These are phyloP conservation scores for Phytopythium chamaehyphon DNA, from an alignment of 352 stramenopile species.

Conservation along the genomic window DNA sequence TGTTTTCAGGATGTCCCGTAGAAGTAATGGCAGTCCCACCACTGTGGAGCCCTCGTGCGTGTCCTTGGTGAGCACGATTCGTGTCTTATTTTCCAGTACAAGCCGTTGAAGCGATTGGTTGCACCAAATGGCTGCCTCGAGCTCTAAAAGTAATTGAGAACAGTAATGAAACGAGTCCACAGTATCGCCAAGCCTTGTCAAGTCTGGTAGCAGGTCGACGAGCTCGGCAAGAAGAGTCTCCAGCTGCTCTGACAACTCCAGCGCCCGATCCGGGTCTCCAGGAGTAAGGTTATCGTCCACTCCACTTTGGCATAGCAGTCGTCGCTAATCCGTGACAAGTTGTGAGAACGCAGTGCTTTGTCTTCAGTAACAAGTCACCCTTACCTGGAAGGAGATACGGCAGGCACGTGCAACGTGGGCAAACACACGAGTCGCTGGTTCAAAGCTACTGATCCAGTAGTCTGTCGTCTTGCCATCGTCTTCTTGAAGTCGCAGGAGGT, in stretches of 20 bases:
- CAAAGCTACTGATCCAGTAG: constrained; percentile 58
- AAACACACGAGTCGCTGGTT: constrained; percentile 51
- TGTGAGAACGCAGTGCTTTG: background rate
- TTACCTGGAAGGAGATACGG: constrained; percentile 42
- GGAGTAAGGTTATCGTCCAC: background rate
- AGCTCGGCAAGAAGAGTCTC: constrained; percentile 22
- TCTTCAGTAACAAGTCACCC: constrained; percentile 4
- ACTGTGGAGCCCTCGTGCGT: constrained; percentile 4
- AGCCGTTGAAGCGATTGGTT: constrained; percentile 33
- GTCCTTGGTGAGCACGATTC: constrained; percentile 8
- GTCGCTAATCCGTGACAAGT: background rate
- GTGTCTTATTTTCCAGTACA: constrained; percentile 50
- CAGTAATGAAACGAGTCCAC: constrained; percentile 6
- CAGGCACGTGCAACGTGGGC: constrained; percentile 41
- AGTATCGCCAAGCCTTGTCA: background rate
- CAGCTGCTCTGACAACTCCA: constrained; percentile 1
- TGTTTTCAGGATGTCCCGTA: constrained; percentile 1
- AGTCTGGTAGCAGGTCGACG: constrained; percentile 22
- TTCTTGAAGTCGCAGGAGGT: constrained; percentile 24
- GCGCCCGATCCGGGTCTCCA: background rate
- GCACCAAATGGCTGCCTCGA: constrained; percentile 29
- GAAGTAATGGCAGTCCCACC: background rate
- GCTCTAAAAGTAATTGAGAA: constrained; percentile 36
- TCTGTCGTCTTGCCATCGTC: constrained; percentile 7
- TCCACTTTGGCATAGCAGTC: background rate